phyloP scores from a whole-genome alignment of 2,329 filamentous ascomycete genomes.

The Sclerotinia borealis region DNA sequence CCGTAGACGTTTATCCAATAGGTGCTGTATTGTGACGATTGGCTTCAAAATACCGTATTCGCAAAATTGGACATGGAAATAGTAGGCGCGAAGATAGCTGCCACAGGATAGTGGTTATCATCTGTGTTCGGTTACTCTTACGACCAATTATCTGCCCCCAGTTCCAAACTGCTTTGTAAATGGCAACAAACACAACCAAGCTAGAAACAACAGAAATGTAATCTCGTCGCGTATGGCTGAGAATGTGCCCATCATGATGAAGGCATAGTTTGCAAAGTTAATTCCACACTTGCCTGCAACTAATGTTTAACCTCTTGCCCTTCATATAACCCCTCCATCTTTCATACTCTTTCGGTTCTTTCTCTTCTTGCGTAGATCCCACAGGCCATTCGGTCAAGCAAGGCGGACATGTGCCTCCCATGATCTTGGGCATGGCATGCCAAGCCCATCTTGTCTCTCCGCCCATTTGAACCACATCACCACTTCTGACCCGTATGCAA shows the following conservation, averaged over 20 bases:
- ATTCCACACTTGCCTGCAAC: conserved; percentile 79
- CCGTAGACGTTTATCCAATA: background rate
- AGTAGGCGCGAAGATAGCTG: background rate
- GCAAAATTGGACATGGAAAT: background rate
- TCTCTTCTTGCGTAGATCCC: conserved; percentile 27
- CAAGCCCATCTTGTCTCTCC: conserved; percentile 78
- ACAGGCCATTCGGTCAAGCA: conserved; percentile 72
- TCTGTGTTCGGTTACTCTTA: background rate
- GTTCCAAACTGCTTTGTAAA: too few species aligned
- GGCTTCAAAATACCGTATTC: background rate
- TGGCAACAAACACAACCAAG: background rate
- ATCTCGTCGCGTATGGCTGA: background rate
- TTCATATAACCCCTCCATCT: conserved; percentile 84
- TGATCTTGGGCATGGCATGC: conserved; percentile 89
- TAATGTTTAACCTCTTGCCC: conserved; percentile 82
- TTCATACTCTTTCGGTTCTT: conserved; percentile 40
- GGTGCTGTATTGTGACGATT: background rate
- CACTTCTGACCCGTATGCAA: conserved; percentile 67
- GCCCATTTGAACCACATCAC: conserved; percentile 88
- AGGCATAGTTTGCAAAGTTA: conserved; percentile 12
- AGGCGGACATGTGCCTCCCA: conserved; percentile 70
- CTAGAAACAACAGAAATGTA: background rate
- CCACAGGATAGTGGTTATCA: background rate
- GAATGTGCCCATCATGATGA: background rate
- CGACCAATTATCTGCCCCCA: background rate